Evolutionary conservation across 2,329 filamentous ascomycete genomes (phyloP), one percentile per base, ranked within the genome.

Genomic region (Pseudocercospora musae): DNA sequence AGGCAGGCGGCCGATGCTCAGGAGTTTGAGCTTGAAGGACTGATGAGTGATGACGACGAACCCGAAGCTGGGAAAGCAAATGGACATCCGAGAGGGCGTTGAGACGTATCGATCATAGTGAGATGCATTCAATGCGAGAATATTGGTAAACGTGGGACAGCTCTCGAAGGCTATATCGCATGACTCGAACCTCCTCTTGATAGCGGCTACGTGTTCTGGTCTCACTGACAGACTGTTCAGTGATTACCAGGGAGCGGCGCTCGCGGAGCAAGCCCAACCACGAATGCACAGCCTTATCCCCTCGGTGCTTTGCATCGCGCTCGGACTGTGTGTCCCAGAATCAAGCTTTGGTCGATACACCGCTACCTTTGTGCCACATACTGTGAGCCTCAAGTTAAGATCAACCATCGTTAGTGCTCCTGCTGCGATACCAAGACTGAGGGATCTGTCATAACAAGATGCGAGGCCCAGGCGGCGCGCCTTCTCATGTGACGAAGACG

Each of bases 21-120:
- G 73, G 92, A 96, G 70, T 99, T 96, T 74, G 95, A 98, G 78
- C 82, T 99, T 0, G 92, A 95, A 63, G 94, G 91, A 0, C 78
- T 99, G 42, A 93, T 93, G 75, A 95, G 90, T 62, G 93, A 96
- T 49, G 92, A 96, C 18, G 52, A 54, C 29, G 52, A 54, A 54
- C 29, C 52, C 2, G 57, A 64, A 21, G 33, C 59, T 18, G 25
- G 40, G 7, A 64, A 67, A 59, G 33, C 52, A 25, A 66, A 67
- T 53, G 63, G 65, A 1, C 59, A 63, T 21, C 54, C 60, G 20
- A 23, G 48, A n/a, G 48, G 11, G 13, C 48, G 25, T 31, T 29
- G 15, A 29, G 10, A 29, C 31, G 48, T 52, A 52, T 52, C 31
- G 48, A 25, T 11, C 7, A 9, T 52, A n/a, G n/a, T 31, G 18